These are phyloP conservation scores for Volutella citrinella DNA, from an alignment of 2,329 filamentous ascomycete genomes.

Conservation along the genomic window DNA sequence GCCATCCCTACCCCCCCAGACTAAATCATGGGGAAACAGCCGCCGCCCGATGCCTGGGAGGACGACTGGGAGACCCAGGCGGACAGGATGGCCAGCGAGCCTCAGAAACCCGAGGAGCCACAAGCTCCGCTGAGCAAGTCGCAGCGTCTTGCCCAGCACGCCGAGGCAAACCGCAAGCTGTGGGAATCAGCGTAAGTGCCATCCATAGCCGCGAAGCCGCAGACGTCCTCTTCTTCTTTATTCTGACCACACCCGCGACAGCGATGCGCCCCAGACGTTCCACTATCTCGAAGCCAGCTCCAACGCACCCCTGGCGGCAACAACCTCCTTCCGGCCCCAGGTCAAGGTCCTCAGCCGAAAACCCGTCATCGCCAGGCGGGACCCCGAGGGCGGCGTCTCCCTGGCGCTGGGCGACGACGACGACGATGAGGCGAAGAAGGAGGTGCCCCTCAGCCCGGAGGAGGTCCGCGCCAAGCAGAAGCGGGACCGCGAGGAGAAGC, in stretches of 20 bases:
- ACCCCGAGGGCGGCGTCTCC: constrained; percentile 48
- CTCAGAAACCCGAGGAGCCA: constrained; percentile 30
- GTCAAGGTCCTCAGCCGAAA: constrained; percentile 85
- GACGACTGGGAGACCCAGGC: constrained; percentile 83
- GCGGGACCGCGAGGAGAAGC: constrained; percentile 81
- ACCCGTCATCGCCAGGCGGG: constrained; percentile 60
- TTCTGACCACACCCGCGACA: too few relatives aligned
- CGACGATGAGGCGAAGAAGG: constrained; percentile 61
- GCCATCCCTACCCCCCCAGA: too few relatives aligned
- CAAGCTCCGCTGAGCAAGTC: constrained; percentile 61
- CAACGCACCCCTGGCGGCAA: constrained; percentile 58
- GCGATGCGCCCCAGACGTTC: constrained; percentile 71
- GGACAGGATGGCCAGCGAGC: constrained; percentile 50
- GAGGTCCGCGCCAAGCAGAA: constrained; percentile 77
- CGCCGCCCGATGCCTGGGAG: constrained; percentile 76
- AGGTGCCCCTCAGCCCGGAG: constrained; percentile 65
- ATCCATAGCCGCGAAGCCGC: too few relatives aligned
- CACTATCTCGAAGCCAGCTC: constrained; percentile 70
- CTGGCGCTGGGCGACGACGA: constrained; percentile 46
- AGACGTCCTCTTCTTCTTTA: too few relatives aligned
- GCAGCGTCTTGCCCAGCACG: constrained; percentile 76
- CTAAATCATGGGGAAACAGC: constrained; percentile 46
- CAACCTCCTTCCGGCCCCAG: constrained; percentile 71
- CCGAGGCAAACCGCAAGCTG: constrained; percentile 77
- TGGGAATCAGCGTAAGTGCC: constrained; percentile 80